Base-by-base conservation (phyloP, 495 filamentous ascomycete species). In the Hypoxylon perforatum region DNA sequence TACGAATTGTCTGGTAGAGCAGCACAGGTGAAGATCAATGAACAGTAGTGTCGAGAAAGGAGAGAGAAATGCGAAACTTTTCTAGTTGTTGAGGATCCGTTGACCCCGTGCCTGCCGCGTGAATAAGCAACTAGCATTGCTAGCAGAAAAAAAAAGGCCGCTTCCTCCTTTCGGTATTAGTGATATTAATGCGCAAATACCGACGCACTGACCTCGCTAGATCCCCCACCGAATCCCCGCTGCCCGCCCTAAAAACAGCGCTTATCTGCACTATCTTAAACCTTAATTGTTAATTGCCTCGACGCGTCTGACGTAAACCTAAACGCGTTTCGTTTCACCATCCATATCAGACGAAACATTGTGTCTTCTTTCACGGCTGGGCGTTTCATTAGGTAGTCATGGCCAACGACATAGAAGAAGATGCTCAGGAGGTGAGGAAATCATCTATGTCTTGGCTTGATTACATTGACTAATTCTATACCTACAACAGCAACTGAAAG, bases 401-500 rank as follows among this genome's bases (percentile, higher is more conserved):
- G 70, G 65, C 72, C 11, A 75, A 79, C 17, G 45, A 58, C 11
- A 47, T 71, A 6, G 77, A 78, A 11, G 77, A 79, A 49, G 74
- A 76, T 25, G 62, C 62, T 15, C 62, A 61, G 39, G 67, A 73
- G 45, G 59, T 73, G 10, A 65, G 50, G 11, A 39, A 15, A 58
- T 5, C 39, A 2, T 38, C n/a, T 28, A 49, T 14, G 7, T 9
- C 7, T 33, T 9, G 11, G 7, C 1, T 10, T 17, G n/a, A 6
- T 23, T 0, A 19, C 15, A 25, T 49, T 6, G 21, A 39, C 58
- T 67, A 52, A 65, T 28, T 39, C 10, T 1, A 1, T 17, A n/a
- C n/a, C n/a, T n/a, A 42, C 49, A 17, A 23, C 30, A 97, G 92
- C 90, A 90, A 64, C 84, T 97, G 57, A 99, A 99, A 85, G 88